Percentiles rank a stretch among this genome's conserved stretches.
These are phyloP conservation scores for Eimeria nieschulzi DNA, from an alignment of 169 alveolate genomes.

Conservation along the genomic window DNA sequence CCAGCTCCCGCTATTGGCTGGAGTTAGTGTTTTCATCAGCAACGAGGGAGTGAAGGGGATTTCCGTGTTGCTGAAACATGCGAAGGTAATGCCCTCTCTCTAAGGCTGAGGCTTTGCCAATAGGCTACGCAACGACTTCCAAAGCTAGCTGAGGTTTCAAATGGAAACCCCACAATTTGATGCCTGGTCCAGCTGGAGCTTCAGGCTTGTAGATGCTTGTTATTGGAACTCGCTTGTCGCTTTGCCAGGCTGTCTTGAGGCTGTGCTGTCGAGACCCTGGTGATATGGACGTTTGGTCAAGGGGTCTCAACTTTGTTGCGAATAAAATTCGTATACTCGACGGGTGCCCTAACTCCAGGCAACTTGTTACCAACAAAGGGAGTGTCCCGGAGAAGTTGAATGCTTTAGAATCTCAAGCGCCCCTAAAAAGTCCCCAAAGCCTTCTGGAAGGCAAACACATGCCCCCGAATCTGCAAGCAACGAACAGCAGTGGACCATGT, in stretches of 20 bases:
- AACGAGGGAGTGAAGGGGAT: conserved; percentile 16
- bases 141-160: too few relatives aligned
- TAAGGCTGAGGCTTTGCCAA: too few relatives aligned
- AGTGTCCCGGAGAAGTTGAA: too few relatives aligned
- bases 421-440: too few relatives aligned
- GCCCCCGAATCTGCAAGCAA: too few relatives aligned
- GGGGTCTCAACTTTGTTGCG: background rate
- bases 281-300: background rate
- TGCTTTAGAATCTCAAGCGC: too few relatives aligned
- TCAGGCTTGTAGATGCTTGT: too few relatives aligned
- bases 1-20: background rate
- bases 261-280: conserved; percentile 6
- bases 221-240: background rate
- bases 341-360: background rate
- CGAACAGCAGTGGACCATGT: too few relatives aligned
- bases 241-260: background rate
- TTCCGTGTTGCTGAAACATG: background rate
- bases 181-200: too few relatives aligned
- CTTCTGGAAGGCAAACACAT: too few relatives aligned
- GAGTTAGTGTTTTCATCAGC: background rate
- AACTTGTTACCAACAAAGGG: background rate
- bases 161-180: too few relatives aligned
- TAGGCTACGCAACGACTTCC: too few relatives aligned
- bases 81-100: background rate
- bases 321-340: background rate